These are phyloP conservation scores for Raphanus hybrid DNA, from an alignment of 441 rosid species.

Conservation along the genomic window DNA sequence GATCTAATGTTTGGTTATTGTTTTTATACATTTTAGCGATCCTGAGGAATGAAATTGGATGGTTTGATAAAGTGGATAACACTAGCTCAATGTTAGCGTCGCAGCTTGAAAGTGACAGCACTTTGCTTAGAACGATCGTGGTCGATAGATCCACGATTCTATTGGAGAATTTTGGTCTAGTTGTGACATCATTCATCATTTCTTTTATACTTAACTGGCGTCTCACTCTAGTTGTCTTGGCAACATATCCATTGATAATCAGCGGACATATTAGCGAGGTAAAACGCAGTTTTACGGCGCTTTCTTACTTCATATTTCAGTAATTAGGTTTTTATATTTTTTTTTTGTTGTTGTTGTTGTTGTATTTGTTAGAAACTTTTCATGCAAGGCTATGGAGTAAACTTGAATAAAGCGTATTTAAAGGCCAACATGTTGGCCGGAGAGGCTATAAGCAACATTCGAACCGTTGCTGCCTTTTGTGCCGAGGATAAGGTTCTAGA, in stretches of 20 bases:
- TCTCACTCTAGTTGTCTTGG: constrained; percentile 83
- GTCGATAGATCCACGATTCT: constrained; percentile 84
- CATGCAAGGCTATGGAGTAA: constrained; percentile 95
- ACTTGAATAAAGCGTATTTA: constrained; percentile 89
- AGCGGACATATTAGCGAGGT: constrained; percentile 99
- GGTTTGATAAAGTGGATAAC: constrained; percentile 86
- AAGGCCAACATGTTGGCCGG: constrained; percentile 95
- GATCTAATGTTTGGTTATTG: background rate
- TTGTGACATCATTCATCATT: constrained; percentile 73
- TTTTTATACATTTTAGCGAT: constrained; percentile 55
- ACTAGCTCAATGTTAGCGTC: constrained; percentile 83
- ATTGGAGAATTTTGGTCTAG: constrained; percentile 73
- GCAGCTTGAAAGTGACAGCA: constrained; percentile 75
- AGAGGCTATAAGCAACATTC: constrained; percentile 86
- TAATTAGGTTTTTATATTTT: background rate
- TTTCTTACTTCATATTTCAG: background rate
- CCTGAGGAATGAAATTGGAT: constrained; percentile 86
- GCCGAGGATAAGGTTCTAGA: constrained; percentile 82
- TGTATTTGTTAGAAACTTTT: constrained; percentile 70
- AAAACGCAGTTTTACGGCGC: constrained; percentile 4
- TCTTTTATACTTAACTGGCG: constrained; percentile 93
- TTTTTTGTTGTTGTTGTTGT: background rate
- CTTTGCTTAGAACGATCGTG: constrained; percentile 66
- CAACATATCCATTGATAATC: constrained; percentile 80
- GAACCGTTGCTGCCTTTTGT: constrained; percentile 96